phyloP scores from a whole-genome alignment of 2,329 filamentous ascomycete species.

The Eurotiales sp. region DNA sequence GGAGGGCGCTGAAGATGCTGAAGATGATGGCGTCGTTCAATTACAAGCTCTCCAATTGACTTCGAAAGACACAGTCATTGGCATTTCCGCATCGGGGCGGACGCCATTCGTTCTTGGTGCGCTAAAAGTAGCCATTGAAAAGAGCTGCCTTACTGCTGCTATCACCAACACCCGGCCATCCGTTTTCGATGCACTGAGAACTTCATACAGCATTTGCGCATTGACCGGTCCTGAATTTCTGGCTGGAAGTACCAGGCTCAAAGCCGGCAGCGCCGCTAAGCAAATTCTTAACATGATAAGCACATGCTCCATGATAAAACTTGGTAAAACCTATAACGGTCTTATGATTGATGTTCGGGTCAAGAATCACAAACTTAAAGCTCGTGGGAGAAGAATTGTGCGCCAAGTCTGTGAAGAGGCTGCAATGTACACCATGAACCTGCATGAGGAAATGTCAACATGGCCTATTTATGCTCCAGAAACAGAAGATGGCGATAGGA shows the following conservation, averaged over 20 bases:
- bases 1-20: neutral
- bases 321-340: neutral
- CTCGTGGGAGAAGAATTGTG: neutral
- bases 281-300: slow-evolving; percentile 6
- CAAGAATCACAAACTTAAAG: neutral
- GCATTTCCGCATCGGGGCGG: neutral
- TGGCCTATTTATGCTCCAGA: neutral
- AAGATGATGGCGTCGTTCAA: neutral
- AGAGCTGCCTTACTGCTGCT: neutral
- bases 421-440: no score
- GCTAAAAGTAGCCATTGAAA: neutral
- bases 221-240: neutral
- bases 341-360: slow-evolving; percentile 2
- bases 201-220: neutral
- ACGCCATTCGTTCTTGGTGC: neutral
- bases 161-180: neutral
- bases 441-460: neutral
- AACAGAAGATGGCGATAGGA: neutral
- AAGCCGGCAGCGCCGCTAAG: slow-evolving; percentile 3
- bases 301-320: neutral
- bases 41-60: neutral
- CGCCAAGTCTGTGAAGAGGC: neutral
- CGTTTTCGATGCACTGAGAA: neutral
- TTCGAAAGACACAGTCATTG: neutral
- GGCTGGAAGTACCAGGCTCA: slow-evolving; percentile 2